Evolutionary conservation across 768 basidiomycete species (phyloP), one percentile per base, ranked within the genome.

Genomic region (Tylopilus intermedius): DNA sequence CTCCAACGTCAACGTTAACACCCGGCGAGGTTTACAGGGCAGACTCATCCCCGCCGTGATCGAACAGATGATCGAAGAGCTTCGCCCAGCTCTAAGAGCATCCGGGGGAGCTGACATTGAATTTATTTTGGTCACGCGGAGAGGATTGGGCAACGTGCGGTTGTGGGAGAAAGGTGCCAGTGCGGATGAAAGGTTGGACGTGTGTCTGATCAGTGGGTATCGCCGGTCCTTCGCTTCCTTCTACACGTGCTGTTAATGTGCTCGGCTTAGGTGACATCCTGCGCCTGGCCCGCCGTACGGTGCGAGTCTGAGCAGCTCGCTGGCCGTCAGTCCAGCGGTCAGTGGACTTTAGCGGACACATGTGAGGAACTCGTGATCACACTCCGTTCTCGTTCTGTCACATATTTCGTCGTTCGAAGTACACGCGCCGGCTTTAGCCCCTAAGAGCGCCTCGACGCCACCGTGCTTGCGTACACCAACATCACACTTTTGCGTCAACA

Each of bases 391-490:
- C 22, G 50, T 33, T 32, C 24, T 24, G 29, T 22, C 4, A 24
- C 15, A 29, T 18, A 4, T 29, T 26, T 7, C n/a, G 2, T n/a
- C 2, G 2, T 40, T 35, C 26, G 51, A 30, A 89, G 88, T 15
- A 87, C 88, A 5, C 89, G 89, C 62, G 88, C 88, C 0, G 83
- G 82, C 1, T 74, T 86, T 24, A 86, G 85, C 15, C 90, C 90
- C n/a, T 92, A 89, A 89, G 86, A 91, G 61, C 90, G 88, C 1
- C 72, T 91, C 7, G 90, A 94, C 62, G 91, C 92, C 1, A 89
- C 88, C 11, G 86, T 92, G 2, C 74, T 90, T 4, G 86, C 87
- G 10, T 93, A 93, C 63, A 86, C 79, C 48, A 87, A 81, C 55
- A 80, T 94, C 18, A 82, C 88, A 0, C 80, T 83, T 6, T 73